These are phyloP conservation scores for Diplodia corticola DNA, from an alignment of 2,329 filamentous ascomycete genomes.

Conservation along the genomic window DNA sequence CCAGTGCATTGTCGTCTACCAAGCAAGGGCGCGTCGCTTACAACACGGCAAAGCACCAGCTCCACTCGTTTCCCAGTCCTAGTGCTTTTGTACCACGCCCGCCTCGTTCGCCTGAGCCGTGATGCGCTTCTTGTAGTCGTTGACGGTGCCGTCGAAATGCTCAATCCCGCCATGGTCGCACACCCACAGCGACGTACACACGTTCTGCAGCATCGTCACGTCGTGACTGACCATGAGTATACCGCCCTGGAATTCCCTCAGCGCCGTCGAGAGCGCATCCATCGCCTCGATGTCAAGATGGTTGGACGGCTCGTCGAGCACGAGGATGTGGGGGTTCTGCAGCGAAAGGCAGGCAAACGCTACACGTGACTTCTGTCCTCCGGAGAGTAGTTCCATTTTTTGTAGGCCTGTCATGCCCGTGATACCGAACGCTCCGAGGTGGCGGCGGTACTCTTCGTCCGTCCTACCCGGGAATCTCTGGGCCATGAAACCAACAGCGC, in stretches of 20 bases:
- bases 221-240: constrained; percentile 99
- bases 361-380: constrained; percentile 97
- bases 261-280: constrained; percentile 85
- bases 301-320: constrained; percentile 97
- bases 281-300: constrained; percentile 99
- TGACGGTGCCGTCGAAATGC: constrained; percentile 93
- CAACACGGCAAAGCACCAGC: not conserved
- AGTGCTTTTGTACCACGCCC: constrained; percentile 70
- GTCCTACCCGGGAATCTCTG: constrained; percentile 85
- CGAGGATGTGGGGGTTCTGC: constrained; percentile 92
- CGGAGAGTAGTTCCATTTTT: constrained; percentile 90
- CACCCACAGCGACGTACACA: constrained; percentile 94
- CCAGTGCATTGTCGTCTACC: constrained; percentile 14
- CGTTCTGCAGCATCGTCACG: constrained; percentile 96
- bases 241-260: constrained; percentile 86
- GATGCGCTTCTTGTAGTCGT: constrained; percentile 97
- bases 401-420: constrained; percentile 96
- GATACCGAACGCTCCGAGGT: constrained; percentile 81
- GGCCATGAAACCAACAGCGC: constrained; percentile 94
- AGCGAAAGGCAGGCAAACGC: constrained; percentile 96
- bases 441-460: constrained; percentile 94
- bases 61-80: constrained; percentile 46
- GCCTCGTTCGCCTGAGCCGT: constrained; percentile 82
- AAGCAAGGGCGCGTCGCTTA: constrained; percentile 7
- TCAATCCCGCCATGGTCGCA: constrained; percentile 92